A percentile compares a stretch with the other conserved stretches of the same genome.
Evolutionary conservation across 345 rosid species (phyloP).

Genomic region (Populus pruinosa): DNA sequence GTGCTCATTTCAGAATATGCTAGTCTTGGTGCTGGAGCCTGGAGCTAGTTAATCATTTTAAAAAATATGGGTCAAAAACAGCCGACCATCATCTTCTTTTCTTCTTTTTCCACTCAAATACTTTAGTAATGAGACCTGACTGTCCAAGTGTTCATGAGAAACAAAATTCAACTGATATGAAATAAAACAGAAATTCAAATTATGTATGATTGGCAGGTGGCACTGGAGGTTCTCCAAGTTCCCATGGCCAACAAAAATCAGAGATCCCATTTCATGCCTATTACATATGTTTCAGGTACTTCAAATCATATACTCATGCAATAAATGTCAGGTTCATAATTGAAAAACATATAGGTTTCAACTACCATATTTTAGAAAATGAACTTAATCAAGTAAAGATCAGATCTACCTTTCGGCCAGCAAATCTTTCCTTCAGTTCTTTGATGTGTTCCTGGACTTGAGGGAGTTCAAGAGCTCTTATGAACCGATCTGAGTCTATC

Average conservation of each 20-base stretch:
- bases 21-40: background rate
- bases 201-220: background rate
- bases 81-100: background rate
- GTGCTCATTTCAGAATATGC: background rate
- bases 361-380: background rate
- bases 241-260: background rate
- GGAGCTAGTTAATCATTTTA: background rate
- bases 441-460: constrained; percentile 69
- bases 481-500: constrained; percentile 88
- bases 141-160: background rate
- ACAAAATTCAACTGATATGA: background rate
- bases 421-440: constrained; percentile 84
- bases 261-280: background rate
- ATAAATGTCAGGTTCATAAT: background rate
- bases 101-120: background rate
- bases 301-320: background rate
- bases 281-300: background rate
- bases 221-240: background rate
- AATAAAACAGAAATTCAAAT: background rate
- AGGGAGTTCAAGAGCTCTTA: constrained; percentile 64
- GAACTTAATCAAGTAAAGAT: background rate
- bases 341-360: background rate
- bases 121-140: background rate
- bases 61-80: background rate
- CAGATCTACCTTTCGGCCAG: constrained; percentile 76